Percentiles rank a stretch among this genome's conserved stretches.
Conservation (phyloP, 164 flowering plant genomes). For the Vitis labrusca region DNA sequence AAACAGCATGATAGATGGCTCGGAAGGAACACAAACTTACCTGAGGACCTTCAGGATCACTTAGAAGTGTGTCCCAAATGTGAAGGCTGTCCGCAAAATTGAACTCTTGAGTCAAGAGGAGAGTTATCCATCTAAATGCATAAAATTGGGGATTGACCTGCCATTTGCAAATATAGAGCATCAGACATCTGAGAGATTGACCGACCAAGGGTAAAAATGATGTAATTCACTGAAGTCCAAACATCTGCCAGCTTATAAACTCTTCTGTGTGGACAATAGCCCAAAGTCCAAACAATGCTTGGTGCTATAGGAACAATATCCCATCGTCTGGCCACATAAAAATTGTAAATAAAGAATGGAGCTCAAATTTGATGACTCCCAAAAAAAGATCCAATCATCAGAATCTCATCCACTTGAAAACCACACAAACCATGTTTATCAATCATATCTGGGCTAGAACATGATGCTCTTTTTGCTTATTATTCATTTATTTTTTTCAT, state of each 20-base stretch:
- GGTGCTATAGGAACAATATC: background rate
- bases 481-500: no score
- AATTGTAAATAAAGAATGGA: background rate
- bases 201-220: background rate
- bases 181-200: background rate
- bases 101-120: slow-evolving; percentile 95
- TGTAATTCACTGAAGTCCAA: background rate
- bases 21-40: slow-evolving; percentile 32
- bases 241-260: background rate
- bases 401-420: background rate
- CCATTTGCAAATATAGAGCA: slow-evolving; percentile 13
- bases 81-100: slow-evolving; percentile 86
- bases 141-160: slow-evolving; percentile 99
- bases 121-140: slow-evolving; percentile 98
- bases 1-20: background rate
- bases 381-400: background rate
- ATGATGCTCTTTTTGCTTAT: background rate
- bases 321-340: background rate
- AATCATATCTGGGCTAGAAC: background rate
- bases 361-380: background rate
- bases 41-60: slow-evolving; percentile 97
- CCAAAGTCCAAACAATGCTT: background rate
- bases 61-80: slow-evolving; percentile 93
- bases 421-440: background rate
- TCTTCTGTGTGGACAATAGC: background rate